Conservation (phyloP, 257 asterid genomes). For the Solanum rostratum region DNA sequence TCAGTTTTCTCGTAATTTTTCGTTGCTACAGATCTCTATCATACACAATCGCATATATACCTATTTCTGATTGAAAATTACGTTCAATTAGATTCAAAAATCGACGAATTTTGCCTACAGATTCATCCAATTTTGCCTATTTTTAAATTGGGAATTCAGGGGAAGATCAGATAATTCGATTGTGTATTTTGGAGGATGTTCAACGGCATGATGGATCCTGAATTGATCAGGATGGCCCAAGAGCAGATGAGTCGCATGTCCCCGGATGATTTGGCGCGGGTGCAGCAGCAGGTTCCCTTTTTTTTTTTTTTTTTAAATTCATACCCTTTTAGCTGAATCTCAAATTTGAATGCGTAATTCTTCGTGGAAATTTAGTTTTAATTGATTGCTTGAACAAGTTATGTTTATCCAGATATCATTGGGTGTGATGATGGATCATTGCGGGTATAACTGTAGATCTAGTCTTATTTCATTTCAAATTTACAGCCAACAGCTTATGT, state of each 20-base stretch:
- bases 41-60: neutral
- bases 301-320: no score
- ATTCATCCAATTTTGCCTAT: neutral
- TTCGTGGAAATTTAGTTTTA: neutral
- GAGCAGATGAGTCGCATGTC: constrained; percentile 99
- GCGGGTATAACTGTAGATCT: neutral
- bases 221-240: constrained; percentile 81
- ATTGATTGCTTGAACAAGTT: neutral
- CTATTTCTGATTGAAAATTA: neutral
- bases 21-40: neutral
- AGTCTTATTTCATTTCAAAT: neutral
- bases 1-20: neutral
- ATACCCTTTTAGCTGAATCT: neutral
- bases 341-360: neutral
- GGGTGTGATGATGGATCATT: neutral
- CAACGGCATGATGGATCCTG: constrained; percentile 97
- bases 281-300: constrained; percentile 75
- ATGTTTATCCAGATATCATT: neutral
- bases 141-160: neutral
- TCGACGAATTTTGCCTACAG: neutral
- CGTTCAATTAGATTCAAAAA: neutral
- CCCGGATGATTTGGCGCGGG: constrained; percentile 82
- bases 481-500: neutral
- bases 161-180: neutral
- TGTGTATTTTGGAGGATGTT: constrained; percentile 24